phyloP scores from a whole-genome alignment of 441 rosid species.

The Biscutella laevigata region DNA sequence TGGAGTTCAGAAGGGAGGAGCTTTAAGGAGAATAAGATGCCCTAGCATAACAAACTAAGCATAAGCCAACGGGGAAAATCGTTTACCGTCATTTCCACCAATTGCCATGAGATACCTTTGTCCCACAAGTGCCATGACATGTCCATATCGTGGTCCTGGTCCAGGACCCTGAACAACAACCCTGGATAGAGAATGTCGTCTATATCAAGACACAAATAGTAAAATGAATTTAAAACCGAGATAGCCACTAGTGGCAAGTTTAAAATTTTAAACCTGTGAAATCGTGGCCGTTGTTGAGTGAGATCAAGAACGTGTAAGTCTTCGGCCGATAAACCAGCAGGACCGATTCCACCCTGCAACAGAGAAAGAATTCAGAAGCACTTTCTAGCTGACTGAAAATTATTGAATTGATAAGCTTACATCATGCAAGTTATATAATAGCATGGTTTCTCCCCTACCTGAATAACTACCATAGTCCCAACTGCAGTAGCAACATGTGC shows the following conservation, averaged over 20 bases:
- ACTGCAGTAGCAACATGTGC: slow-evolving; percentile 97
- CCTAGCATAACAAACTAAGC: neutral
- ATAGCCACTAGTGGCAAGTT: neutral
- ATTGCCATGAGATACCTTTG: slow-evolving; percentile 99
- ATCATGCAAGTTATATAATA: neutral
- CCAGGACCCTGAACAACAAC: slow-evolving; percentile 99
- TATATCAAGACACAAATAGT: slow-evolving; percentile 7
- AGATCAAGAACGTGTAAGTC: slow-evolving; percentile 96
- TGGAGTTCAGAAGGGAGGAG: slow-evolving; percentile 8
- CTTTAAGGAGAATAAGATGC: neutral
- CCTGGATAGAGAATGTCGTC: slow-evolving; percentile 36
- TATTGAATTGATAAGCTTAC: neutral
- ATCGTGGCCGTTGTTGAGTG: no score
- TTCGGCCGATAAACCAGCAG: slow-evolving; percentile 95
- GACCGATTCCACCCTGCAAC: slow-evolving; percentile 91
- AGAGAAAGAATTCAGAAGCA: slow-evolving; percentile 19
- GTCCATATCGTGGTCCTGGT: slow-evolving; percentile 99
- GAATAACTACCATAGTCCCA: no score
- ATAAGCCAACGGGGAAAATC: neutral
- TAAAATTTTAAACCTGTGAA: slow-evolving; percentile 65
- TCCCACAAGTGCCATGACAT: slow-evolving; percentile 99
- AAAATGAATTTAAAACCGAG: slow-evolving; percentile 1
- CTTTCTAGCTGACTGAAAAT: slow-evolving; percentile 12
- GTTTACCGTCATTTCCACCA: slow-evolving; percentile 97
- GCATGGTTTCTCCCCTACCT: slow-evolving; percentile 21